These are phyloP conservation scores for Cutaneotrichosporon cutaneum DNA, from an alignment of 1,284 basidiomycete species.

Conservation along the genomic window DNA sequence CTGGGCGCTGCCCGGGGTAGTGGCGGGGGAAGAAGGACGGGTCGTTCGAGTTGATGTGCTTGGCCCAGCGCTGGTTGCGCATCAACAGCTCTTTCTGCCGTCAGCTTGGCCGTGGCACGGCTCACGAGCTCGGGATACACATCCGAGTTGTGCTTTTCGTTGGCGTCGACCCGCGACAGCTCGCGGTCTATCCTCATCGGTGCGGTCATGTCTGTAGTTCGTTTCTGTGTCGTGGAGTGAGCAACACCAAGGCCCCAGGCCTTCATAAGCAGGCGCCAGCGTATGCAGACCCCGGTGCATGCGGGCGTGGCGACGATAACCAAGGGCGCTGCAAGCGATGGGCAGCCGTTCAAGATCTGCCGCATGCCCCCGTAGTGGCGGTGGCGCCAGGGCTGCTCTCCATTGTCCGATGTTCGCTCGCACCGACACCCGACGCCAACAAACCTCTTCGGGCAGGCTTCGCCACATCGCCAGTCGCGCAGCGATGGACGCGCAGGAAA, in stretches of 20 bases:
- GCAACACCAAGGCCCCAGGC: not conserved
- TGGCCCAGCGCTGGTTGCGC: slow-evolving; percentile 25
- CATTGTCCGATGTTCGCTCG: not conserved
- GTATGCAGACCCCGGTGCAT: not conserved
- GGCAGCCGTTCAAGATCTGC: not conserved
- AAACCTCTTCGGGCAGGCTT: not conserved
- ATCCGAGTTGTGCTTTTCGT: slow-evolving; percentile 1
- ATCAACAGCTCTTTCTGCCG: slow-evolving; percentile 25
- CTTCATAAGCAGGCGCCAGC: not conserved
- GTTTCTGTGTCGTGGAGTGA: not conserved
- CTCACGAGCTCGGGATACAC: slow-evolving; percentile 1
- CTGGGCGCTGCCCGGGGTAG: slow-evolving; percentile 49
- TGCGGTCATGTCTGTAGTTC: not conserved
- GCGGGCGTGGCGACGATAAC: not conserved
- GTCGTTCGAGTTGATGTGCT: slow-evolving; percentile 15
- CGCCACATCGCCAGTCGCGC: not conserved
- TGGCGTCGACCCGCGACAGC: not conserved
- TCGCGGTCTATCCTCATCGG: not conserved
- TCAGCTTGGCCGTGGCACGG: not conserved
- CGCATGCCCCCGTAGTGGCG: not conserved
- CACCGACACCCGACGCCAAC: not conserved
- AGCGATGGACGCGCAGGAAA: not conserved
- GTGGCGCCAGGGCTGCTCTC: not conserved
- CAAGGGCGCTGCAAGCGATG: too few relatives aligned
- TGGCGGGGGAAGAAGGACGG: slow-evolving; percentile 46